Base-by-base conservation (phyloP, 1,284 basidiomycete genomes). In the Volvariella volvacea region DNA sequence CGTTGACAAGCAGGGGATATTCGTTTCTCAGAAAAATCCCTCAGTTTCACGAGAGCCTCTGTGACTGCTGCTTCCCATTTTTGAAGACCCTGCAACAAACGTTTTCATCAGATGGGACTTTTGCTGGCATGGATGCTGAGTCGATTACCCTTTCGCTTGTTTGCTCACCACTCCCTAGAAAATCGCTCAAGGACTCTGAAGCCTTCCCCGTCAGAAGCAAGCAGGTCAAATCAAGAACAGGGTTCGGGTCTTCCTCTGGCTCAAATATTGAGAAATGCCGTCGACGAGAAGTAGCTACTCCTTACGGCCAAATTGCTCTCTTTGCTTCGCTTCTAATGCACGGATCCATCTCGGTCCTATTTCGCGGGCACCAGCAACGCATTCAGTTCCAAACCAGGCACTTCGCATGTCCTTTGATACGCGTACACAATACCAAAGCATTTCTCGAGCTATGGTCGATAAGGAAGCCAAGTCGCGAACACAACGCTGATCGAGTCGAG, bases 21-120 rank as follows among this genome's bases (percentile, higher is more conserved):
- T 43, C 78, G 74, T 51, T 80, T 76, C 56, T 84, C 83, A 19
- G 82, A 71, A 55, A 73, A 78, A 60, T 90, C 83, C 45, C 86
- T 82, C 50, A 89, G 62, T 57, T 80, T 84, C 28, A 72, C 67
- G 43, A 90, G 61, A 16, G 84, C 76, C 49, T 88, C 84, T 12
- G 70, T 68, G 52, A 88, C 74, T 3, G 76, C 79, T 2, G 75
- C 69, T 56, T 90, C 86, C 87, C 87, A 90, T 58, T 87, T 88
- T 58, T 81, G 78, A 44, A 88, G 68, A 42, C 78, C 76, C 86
- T 88, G 57, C 45, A 50, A 15, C 6, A 36, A 7, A 36, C 34
- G 25, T 6, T 6, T 6, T 28, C 25, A 12, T 28, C 25, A 28
- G 12, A 28, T 28, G 20, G n/a, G n/a, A n/a, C n/a, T n/a, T n/a